Percentiles rank a stretch among this genome's conserved stretches.
These are phyloP conservation scores for Ustilago xerochloae DNA, from an alignment of 1,284 basidiomycete species.

Conservation along the genomic window DNA sequence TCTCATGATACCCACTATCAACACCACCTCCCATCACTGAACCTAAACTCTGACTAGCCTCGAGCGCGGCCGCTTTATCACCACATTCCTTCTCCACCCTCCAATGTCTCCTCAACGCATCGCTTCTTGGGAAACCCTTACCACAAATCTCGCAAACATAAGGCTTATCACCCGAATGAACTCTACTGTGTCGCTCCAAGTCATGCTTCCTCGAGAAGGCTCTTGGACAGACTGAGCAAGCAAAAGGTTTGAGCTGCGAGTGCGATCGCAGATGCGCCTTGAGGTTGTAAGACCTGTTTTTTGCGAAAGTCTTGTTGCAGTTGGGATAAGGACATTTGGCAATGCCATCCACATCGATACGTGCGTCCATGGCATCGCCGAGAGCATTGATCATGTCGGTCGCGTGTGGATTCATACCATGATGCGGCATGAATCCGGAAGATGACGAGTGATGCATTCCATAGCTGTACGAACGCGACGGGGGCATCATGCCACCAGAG, in stretches of 20 bases:
- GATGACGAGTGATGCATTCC: slow-evolving; percentile 22
- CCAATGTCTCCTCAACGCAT: slow-evolving; percentile 66
- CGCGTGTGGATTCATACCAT: slow-evolving; percentile 27
- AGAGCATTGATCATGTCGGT: slow-evolving; percentile 58
- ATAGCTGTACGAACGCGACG: slow-evolving; percentile 31
- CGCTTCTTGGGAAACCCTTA: slow-evolving; percentile 65
- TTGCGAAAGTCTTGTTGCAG: slow-evolving; percentile 65
- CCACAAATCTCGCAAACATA: slow-evolving; percentile 66
- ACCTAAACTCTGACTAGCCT: slow-evolving; percentile 48
- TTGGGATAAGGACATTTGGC: slow-evolving; percentile 58
- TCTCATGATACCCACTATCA: slow-evolving; percentile 19
- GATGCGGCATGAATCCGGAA: slow-evolving; percentile 28
- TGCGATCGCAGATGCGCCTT: slow-evolving; percentile 62
- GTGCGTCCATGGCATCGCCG: slow-evolving; percentile 57
- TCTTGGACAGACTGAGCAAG: slow-evolving; percentile 61
- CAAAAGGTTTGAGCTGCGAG: slow-evolving; percentile 63
- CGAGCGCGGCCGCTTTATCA: slow-evolving; percentile 55
- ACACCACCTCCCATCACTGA: slow-evolving; percentile 23
- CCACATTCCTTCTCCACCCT: slow-evolving; percentile 63
- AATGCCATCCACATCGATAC: slow-evolving; percentile 57
- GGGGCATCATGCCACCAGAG: slow-evolving; percentile 34
- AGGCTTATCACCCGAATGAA: slow-evolving; percentile 67
- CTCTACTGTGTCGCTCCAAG: slow-evolving; percentile 64
- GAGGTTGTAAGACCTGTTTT: slow-evolving; percentile 64
- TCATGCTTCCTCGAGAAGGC: slow-evolving; percentile 67